Evolutionary conservation across 768 basidiomycete species (phyloP).

Genomic region (Boletus sp.): DNA sequence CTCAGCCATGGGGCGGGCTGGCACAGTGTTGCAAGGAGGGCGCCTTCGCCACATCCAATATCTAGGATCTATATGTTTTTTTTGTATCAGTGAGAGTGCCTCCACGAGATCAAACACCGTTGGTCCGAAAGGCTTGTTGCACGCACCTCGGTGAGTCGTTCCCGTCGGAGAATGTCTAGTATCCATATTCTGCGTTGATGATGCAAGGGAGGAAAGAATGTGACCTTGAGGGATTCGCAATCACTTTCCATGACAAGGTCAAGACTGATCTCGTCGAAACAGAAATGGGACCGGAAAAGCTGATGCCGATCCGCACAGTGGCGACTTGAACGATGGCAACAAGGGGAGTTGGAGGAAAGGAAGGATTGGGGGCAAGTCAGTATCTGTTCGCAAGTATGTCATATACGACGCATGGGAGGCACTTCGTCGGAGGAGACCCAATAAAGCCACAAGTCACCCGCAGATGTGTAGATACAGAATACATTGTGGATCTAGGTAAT

Average conservation of each 20-base stretch:
- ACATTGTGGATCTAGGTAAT: not conserved
- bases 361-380: no score
- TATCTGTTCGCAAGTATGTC: not conserved
- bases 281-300: not conserved
- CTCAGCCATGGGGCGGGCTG: slow-evolving; percentile 72
- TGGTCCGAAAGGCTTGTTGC: not conserved
- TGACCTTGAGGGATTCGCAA: slow-evolving; percentile 40
- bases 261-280: slow-evolving; percentile 3
- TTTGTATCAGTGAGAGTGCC: not conserved
- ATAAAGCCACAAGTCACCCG: slow-evolving; percentile 10
- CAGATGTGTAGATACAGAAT: not conserved
- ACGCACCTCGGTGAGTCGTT: slow-evolving; percentile 51
- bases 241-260: slow-evolving; percentile 17
- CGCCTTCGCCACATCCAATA: slow-evolving; percentile 81
- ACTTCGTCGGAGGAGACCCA: slow-evolving; percentile 22
- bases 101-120: not conserved
- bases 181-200: slow-evolving; percentile 73
- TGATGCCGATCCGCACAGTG: not conserved
- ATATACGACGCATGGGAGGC: slow-evolving; percentile 7
- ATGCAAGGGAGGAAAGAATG: slow-evolving; percentile 64
- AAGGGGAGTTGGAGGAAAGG: not conserved
- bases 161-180: slow-evolving; percentile 56
- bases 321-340: not conserved
- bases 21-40: slow-evolving; percentile 63
- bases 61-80: slow-evolving; percentile 59